A percentile compares a stretch with the other conserved stretches of the same genome.
These are phyloP conservation scores for Excoecaria cochinchinensis DNA, from an alignment of 345 rosid genomes.

Conservation along the genomic window DNA sequence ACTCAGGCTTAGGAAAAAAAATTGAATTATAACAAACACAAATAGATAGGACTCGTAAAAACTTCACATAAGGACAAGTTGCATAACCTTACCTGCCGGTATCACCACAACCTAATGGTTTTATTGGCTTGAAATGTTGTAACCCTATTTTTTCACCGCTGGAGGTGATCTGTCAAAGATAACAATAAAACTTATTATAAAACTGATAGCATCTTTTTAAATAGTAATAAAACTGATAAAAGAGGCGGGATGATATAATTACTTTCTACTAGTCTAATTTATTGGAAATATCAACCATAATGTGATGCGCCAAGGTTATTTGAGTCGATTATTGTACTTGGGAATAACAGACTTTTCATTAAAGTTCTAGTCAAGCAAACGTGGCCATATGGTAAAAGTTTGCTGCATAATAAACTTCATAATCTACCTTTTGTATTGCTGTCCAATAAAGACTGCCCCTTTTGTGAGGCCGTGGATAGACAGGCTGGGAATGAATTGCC, in stretches of 20 bases:
- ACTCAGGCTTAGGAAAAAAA: too few relatives aligned
- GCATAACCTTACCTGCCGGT: slow-evolving; percentile 75
- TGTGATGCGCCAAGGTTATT: not conserved
- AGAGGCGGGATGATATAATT: too few relatives aligned
- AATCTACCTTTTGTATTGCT: slow-evolving; percentile 73
- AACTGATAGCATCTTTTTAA: not conserved
- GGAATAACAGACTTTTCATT: not conserved
- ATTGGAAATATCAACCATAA: too few relatives aligned
- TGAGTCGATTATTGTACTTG: not conserved
- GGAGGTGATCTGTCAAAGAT: slow-evolving; percentile 57
- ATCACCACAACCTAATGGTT: slow-evolving; percentile 95
- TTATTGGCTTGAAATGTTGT: slow-evolving; percentile 88
- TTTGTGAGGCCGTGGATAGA: slow-evolving; percentile 81
- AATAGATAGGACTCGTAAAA: not conserved
- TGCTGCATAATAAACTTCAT: too few relatives aligned
- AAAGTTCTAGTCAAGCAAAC: not conserved
- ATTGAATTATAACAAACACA: not conserved
- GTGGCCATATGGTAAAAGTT: not conserved
- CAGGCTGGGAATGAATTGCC: slow-evolving; percentile 79
- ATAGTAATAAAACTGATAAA: too few relatives aligned
- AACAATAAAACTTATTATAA: not conserved
- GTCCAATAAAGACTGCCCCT: slow-evolving; percentile 65
- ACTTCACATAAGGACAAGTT: not conserved
- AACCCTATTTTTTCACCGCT: slow-evolving; percentile 69
- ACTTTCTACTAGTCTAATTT: too few relatives aligned